Base-by-base conservation (phyloP, 768 basidiomycete genomes). In the Suillus subalutaceus region DNA sequence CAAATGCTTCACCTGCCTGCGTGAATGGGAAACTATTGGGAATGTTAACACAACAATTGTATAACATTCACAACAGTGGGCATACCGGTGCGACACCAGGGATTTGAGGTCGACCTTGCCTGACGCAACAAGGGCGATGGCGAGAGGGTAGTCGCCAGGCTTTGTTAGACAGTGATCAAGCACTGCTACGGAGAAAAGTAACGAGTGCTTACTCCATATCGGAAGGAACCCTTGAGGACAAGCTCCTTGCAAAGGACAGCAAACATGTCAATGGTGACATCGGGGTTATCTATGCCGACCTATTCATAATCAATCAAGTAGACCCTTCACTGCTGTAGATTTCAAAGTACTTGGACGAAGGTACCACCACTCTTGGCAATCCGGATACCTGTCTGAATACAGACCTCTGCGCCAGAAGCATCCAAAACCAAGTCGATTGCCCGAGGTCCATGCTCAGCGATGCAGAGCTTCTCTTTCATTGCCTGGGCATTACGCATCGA, bases 391-490 rank as follows among this genome's bases (percentile, higher is more conserved):
- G 93, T 96, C 76, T 94, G 94, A 66, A 97, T 92, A 60, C 94
- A 96, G 7, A 89, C 89, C 77, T 97, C 94, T 4, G 96, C 96
- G 30, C 96, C 96, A 65, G 92, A 94, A 13, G 94, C 94, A 73
- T 99, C 96, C 57, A 97, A 81, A 65, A 97, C 90, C 44, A 97
- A 81, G 78, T 97, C 94, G 68, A 97, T 88, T 3, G 86, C 84
- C 8, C 84, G 83, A 26, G 79, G 75, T 15, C 96, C 96, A 52
- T 90, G 81, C 65, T 91, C 91, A 41, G 86, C 79, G 64, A 97
- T 87, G 7, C 84, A 84, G 50, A 96, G 84, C 38, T 84, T 77
- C 62, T 83, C 74, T 69, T 84, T 87, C 85, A 99, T 86, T 43
- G 83, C 79, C 40, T 82, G 80, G 4, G 92, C 90, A 65, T 89